A percentile compares a stretch with the other conserved stretches of the same genome.
Conservation (phyloP, 1,284 basidiomycete genomes). For the Malassezia equina region DNA sequence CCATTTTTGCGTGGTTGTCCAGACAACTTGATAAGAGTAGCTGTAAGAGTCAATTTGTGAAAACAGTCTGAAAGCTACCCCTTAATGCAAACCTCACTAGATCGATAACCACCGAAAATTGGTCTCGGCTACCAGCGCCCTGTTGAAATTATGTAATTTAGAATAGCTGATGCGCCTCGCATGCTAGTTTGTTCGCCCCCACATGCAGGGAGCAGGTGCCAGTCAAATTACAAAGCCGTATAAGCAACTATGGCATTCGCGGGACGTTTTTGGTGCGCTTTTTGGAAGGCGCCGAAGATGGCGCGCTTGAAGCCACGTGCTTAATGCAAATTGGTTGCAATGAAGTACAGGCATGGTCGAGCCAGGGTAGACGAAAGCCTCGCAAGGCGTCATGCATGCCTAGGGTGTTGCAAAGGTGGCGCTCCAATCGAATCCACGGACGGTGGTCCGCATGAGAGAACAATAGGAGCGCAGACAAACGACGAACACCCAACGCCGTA, state of each 20-base stretch:
- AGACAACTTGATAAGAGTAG: not conserved
- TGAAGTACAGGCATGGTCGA: not conserved
- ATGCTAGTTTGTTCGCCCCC: not conserved
- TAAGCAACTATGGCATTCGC: not conserved
- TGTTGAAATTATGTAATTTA: not conserved
- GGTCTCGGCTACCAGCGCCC: not conserved
- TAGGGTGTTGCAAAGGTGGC: not conserved
- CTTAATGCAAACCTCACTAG: no score
- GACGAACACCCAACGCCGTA: slow-evolving; percentile 10
- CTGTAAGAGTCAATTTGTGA: not conserved
- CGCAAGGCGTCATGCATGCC: not conserved
- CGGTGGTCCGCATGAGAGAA: not conserved
- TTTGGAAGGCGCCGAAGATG: not conserved
- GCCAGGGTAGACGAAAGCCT: slow-evolving; percentile 11
- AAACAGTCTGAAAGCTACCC: no score
- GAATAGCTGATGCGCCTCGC: not conserved
- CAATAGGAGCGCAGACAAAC: slow-evolving; percentile 8
- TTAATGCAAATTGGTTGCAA: slow-evolving; percentile 3
- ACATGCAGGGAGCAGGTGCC: not conserved
- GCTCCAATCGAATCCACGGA: not conserved
- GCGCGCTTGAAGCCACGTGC: slow-evolving; percentile 8
- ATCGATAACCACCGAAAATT: not conserved
- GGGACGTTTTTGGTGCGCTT: slow-evolving; percentile 3
- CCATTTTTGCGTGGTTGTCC: slow-evolving; percentile 53
- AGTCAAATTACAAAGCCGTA: not conserved